Percentiles rank a stretch among this genome's conserved stretches.
These are phyloP conservation scores for Ocimum tenuiflorum DNA, from an alignment of 257 asterid species.

Conservation along the genomic window DNA sequence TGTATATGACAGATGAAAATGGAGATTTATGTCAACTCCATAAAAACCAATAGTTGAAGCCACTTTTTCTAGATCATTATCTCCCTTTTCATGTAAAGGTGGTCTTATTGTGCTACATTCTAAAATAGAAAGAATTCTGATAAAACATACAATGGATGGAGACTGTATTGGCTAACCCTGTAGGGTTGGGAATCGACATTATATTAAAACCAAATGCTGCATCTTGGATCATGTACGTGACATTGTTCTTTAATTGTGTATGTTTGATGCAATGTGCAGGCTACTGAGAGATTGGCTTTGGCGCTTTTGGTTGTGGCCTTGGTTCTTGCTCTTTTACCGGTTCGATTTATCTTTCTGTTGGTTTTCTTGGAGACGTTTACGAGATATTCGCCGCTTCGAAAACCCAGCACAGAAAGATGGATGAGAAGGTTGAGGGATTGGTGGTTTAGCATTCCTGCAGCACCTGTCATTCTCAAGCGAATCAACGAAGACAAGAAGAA, in stretches of 20 bases:
- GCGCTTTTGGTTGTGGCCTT: conserved; percentile 48
- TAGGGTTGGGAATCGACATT: too few species aligned
- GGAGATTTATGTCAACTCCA: background rate
- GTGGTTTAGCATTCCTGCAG: conserved; percentile 98
- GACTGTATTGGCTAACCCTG: too few species aligned
- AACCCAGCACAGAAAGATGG: conserved; percentile 73
- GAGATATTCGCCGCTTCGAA: conserved; percentile 63
- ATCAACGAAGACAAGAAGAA: conserved; percentile 64
- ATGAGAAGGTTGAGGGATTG: conserved; percentile 73
- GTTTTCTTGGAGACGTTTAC: conserved; percentile 63
- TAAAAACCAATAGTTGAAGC: background rate
- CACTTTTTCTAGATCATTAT: background rate
- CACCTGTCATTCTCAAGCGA: conserved; percentile 66
- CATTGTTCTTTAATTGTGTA: background rate
- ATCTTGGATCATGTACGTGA: background rate
- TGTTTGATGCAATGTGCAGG: conserved; percentile 51
- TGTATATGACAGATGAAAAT: background rate
- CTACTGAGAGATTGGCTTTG: conserved; percentile 59
- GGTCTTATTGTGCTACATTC: background rate
- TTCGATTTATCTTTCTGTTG: conserved; percentile 37
- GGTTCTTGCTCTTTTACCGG: conserved; percentile 55
- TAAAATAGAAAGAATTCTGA: background rate
- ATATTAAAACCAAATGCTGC: background rate
- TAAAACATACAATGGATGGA: background rate
- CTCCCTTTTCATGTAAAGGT: background rate